These are phyloP conservation scores for Phoma sp. DNA, from an alignment of 2,329 filamentous ascomycete genomes.

Conservation along the genomic window DNA sequence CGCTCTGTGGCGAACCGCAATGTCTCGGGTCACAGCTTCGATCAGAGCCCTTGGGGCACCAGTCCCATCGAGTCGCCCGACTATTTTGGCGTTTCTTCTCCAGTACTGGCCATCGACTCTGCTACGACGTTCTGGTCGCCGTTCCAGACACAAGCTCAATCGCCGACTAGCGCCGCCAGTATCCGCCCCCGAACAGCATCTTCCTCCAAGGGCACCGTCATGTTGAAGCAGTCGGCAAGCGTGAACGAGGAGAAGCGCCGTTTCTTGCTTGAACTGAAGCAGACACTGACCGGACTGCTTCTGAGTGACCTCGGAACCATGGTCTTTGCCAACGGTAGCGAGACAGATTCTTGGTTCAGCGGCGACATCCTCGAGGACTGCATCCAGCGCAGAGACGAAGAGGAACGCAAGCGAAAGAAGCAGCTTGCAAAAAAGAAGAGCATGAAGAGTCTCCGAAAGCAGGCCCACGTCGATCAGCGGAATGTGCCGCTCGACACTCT, in stretches of 20 bases:
- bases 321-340: constrained; percentile 86
- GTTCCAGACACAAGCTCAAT: constrained; percentile 71
- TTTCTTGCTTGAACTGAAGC: constrained; percentile 80
- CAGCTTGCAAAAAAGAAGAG: constrained; percentile 55
- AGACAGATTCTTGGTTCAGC: constrained; percentile 88
- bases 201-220: constrained; percentile 71
- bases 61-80: constrained; percentile 75
- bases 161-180: constrained; percentile 68
- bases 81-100: constrained; percentile 72
- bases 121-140: constrained; percentile 88
- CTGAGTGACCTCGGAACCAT: constrained; percentile 88
- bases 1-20: constrained; percentile 67
- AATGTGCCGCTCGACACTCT: constrained; percentile 52
- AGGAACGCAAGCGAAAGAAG: constrained; percentile 49
- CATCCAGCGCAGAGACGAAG: constrained; percentile 50
- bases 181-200: constrained; percentile 69
- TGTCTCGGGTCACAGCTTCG: constrained; percentile 72
- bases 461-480: constrained; percentile 42
- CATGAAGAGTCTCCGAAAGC: constrained; percentile 65
- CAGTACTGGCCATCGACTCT: constrained; percentile 75
- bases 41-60: constrained; percentile 68
- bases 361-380: constrained; percentile 61
- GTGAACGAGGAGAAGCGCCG: constrained; percentile 72
- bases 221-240: constrained; percentile 62
- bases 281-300: constrained; percentile 81